A percentile compares a stretch with the other conserved stretches of the same genome.
Evolutionary conservation across 2,329 filamentous ascomycete genomes (phyloP).

Genomic region (Phaeoacremonium minimum): DNA sequence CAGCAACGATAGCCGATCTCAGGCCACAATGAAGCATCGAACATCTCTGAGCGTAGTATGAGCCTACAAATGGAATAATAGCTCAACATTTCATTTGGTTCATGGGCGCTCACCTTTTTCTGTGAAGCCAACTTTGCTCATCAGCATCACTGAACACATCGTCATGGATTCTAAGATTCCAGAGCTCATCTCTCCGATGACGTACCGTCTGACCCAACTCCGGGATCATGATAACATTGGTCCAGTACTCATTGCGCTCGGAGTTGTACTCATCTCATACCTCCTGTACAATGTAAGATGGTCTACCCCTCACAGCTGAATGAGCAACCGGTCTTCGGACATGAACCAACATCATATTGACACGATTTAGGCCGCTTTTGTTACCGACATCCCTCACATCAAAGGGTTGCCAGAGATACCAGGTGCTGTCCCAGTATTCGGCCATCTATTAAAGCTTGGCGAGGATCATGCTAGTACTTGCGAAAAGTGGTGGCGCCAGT

Average conservation of each 20-base stretch:
- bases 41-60: too few relatives aligned
- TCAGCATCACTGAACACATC: too few relatives aligned
- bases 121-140: too few relatives aligned
- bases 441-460: conserved; percentile 45
- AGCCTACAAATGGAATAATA: too few relatives aligned
- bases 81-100: too few relatives aligned
- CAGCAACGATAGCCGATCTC: too few relatives aligned
- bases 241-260: conserved; percentile 4
- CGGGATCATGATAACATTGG: not conserved
- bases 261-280: conserved; percentile 2
- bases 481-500: conserved; percentile 43
- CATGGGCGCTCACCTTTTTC: too few relatives aligned
- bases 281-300: conserved; percentile 7
- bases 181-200: too few relatives aligned
- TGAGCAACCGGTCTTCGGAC: too few relatives aligned
- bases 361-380: conserved; percentile 15
- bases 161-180: too few relatives aligned
- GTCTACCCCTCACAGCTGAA: not conserved
- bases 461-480: conserved; percentile 49
- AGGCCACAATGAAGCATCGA: too few relatives aligned
- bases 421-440: conserved; percentile 41
- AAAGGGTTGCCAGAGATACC: conserved; percentile 44
- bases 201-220: not conserved
- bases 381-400: conserved; percentile 44
- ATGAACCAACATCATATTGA: conserved; percentile 5